Conservation (phyloP, 768 basidiomycete species). For the Lentinula sp. region DNA sequence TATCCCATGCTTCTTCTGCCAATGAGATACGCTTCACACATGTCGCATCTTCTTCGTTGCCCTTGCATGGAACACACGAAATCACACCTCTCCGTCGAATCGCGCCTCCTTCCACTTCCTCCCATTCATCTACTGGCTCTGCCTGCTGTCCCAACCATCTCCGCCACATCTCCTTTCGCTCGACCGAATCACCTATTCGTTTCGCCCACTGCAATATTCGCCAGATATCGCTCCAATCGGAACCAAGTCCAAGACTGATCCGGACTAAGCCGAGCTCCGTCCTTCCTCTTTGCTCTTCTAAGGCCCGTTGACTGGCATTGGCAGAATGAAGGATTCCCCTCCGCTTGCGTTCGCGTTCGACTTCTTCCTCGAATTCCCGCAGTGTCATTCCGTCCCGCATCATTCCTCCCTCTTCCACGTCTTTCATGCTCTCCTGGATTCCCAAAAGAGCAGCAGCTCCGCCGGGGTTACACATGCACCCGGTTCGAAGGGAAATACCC, state of each 20-base stretch:
- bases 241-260: constrained; percentile 75
- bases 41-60: not conserved
- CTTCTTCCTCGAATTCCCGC: constrained; percentile 50
- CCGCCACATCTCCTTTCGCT: constrained; percentile 2
- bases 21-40: not conserved
- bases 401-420: constrained; percentile 10
- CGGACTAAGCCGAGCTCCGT: constrained; percentile 57
- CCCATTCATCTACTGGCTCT: not conserved
- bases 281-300: not conserved
- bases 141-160: not conserved
- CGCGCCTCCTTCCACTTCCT: not conserved
- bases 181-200: not conserved
- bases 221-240: constrained; percentile 72
- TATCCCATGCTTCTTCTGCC: not conserved
- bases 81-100: not conserved
- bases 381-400: constrained; percentile 57
- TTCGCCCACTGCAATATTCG: constrained; percentile 40
- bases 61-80: not conserved
- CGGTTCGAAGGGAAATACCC: constrained; percentile 72
- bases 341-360: constrained; percentile 45
- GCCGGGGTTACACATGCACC: constrained; percentile 87
- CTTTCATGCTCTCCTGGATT: constrained; percentile 57
- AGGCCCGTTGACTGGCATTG: not conserved
- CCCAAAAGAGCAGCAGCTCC: constrained; percentile 70
- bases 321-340: not conserved